These are phyloP conservation scores for Coniosporium tulheliwenetii DNA, from an alignment of 2,329 filamentous ascomycete species.

Conservation along the genomic window DNA sequence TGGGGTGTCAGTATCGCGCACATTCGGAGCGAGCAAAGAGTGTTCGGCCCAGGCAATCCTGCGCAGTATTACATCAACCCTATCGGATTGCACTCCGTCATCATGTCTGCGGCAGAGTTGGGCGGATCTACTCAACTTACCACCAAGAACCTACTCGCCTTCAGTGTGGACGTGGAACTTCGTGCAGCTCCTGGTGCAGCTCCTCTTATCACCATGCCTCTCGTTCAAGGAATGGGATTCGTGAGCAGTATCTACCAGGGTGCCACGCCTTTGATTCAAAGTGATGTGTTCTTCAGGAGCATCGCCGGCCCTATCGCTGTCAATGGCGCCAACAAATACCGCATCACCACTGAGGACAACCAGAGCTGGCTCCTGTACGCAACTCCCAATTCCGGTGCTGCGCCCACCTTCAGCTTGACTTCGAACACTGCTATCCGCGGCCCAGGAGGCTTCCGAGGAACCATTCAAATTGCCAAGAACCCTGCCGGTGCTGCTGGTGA, in stretches of 20 bases:
- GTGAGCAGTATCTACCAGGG: constrained; percentile 63
- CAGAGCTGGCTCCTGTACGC: constrained; percentile 68
- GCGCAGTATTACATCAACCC: constrained; percentile 66
- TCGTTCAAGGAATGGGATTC: constrained; percentile 83
- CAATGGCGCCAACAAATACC: constrained; percentile 59
- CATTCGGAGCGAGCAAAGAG: constrained; percentile 49
- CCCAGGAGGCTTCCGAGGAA: constrained; percentile 53
- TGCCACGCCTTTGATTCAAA: constrained; percentile 56
- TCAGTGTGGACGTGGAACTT: constrained; percentile 54
- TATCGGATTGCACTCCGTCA: constrained; percentile 63
- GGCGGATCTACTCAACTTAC: constrained; percentile 40
- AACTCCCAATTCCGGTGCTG: constrained; percentile 36
- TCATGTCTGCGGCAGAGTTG: constrained; percentile 66
- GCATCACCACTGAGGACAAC: constrained; percentile 54
- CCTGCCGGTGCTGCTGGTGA: constrained; percentile 43
- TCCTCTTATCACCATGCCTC: constrained; percentile 56
- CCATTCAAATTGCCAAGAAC: constrained; percentile 72
- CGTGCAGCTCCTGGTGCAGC: constrained; percentile 34
- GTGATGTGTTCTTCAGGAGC: constrained; percentile 56
- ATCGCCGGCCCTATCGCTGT: constrained; percentile 43
- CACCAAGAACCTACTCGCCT: constrained; percentile 35
- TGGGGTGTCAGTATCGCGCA: constrained; percentile 71
- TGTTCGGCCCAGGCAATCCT: constrained; percentile 44
- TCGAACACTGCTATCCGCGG: constrained; percentile 52
- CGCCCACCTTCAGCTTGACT: constrained; percentile 51